Base-by-base conservation (phyloP, 2,329 filamentous ascomycete genomes). In the Verticillium zaregamsianum region DNA sequence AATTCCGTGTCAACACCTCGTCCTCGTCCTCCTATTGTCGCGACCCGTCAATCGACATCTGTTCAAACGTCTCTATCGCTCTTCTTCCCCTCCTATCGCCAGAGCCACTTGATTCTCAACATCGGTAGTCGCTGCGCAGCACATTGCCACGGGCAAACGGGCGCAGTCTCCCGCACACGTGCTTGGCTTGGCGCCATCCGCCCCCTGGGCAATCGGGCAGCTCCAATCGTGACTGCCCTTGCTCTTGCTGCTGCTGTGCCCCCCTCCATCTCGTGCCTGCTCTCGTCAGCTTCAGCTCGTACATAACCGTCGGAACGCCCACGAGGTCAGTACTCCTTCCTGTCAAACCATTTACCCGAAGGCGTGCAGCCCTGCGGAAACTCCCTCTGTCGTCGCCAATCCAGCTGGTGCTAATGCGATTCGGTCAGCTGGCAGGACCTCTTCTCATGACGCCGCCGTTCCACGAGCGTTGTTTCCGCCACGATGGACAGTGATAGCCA, bases 401-500 rank as follows among this genome's bases (percentile, higher is more conserved):
- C 9, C 7, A 14, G 55, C 55, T 35, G 31, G 20, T 23, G 55
- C 31, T 33, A 20, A 35, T 57, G 55, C 55, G 33, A n/a, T 49
- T 23, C 20, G 17, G 45, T 49, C 20, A 49, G 45, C 45, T 49
- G 45, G 45, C 45, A 49, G 45, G 45, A 23, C 45, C n/a, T 49
- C 45, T 49, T 49, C 45, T 25, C 45, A 58, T 58, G 57, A 49
- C 57, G 57, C 57, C 57, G 57, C 35, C 57, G 57, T 32, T 31
- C 35, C 15, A 45, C 28, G 37, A n/a, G 28, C 35, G 23, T 49
- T 23, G 37, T 31, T 23, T 20, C 57, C 37, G 25, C 40, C 20
- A 59, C 39, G n/a, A 82, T 82, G 77, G 80, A 82, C 69, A 80
- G 80, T 74, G 77, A 80, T 62, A 66, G 73, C 65, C 70, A 72